These are phyloP conservation scores for Hamamelis virginiana DNA, from an alignment of 164 flowering plant species.

Conservation along the genomic window DNA sequence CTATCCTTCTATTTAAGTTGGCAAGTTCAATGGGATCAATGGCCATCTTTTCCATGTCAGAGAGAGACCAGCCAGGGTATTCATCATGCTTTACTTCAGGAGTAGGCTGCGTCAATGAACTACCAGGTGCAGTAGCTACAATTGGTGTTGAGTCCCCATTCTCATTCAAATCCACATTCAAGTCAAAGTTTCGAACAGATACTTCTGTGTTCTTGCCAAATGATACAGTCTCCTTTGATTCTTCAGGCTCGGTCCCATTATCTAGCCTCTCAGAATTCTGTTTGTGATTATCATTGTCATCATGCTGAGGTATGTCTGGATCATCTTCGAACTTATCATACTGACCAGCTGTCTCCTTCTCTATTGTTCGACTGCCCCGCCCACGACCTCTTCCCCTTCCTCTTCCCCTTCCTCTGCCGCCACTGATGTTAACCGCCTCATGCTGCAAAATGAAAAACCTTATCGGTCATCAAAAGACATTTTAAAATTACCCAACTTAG, in stretches of 20 bases:
- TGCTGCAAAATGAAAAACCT: constrained; percentile 35
- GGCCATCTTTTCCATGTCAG: constrained; percentile 62
- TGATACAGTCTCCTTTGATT: constrained; percentile 31
- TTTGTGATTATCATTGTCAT: constrained; percentile 24
- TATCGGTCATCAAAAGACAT: too few species aligned
- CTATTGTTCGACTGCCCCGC: constrained; percentile 30
- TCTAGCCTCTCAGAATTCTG: constrained; percentile 22
- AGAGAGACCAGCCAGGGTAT: constrained; percentile 67
- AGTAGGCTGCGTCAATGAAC: neutral
- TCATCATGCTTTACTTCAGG: constrained; percentile 57
- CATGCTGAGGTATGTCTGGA: constrained; percentile 24
- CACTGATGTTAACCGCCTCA: constrained; percentile 35
- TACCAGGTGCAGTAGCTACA: neutral
- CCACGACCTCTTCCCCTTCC: constrained; percentile 90
- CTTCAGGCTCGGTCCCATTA: constrained; percentile 30
- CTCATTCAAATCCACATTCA: constrained; percentile 56
- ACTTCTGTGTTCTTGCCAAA: constrained; percentile 22
- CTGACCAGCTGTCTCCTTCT: constrained; percentile 39
- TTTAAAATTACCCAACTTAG: too few species aligned
- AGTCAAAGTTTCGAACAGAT: constrained; percentile 44
- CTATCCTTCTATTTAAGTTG: constrained; percentile 33
- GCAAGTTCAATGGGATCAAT: constrained; percentile 73
- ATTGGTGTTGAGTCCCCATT: constrained; percentile 28
- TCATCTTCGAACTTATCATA: constrained; percentile 32
- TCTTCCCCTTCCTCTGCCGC: constrained; percentile 78